Base-by-base conservation (phyloP, 805 yeast species). In the Monosporozyma siamensis region DNA sequence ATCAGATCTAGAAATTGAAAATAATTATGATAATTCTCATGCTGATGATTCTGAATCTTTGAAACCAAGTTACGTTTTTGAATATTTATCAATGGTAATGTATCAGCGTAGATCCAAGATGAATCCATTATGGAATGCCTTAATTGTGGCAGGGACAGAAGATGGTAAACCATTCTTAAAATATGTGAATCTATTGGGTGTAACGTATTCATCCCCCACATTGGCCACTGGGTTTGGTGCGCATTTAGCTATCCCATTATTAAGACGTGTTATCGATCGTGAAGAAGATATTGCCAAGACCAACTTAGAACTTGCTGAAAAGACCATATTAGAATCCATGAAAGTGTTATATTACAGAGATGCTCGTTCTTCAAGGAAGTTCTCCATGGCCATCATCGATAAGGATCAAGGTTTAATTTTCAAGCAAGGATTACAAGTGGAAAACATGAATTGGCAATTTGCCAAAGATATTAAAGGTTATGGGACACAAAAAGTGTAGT, bases 171-270 rank as follows among this genome's bases (percentile, higher is more conserved):
- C 92, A 36, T 84, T 83, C 54, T 71, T 92, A 57, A 79, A 81
- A 51, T 89, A 85, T 58, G 95, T 88, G 37, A 96, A 92, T 62
- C 69, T 92, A 47, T 73, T 89, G 46, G 99, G 99, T 40, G 95
- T 88, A 22, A 75, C 95, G 2, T 92, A 85, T 64, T 73, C 85
- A 3, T 74, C 97, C 0, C 92, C 95, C 24, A 72, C 95, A 2
- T 68, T 92, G 44, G 96, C 97, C 37, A 89, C 97, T 3, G 99
- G 99, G 1, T 90, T 88, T 61, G 99, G 98, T 45, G 82, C 94
- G 9, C 89, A 92, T 64, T 72, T 92, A 64, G 99, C 98, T 3
- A 67, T 88, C 35, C 99, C 99, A 21, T 67, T 92, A 54, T 72
- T 92, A 60, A 80, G 99, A 68, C 79, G 83, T 60, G 74, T 81